Percentiles rank a stretch among this genome's conserved stretches.
Evolutionary conservation across 75 land plant genomes (phyloP).

Genomic region (Sequoia sempervirens): DNA sequence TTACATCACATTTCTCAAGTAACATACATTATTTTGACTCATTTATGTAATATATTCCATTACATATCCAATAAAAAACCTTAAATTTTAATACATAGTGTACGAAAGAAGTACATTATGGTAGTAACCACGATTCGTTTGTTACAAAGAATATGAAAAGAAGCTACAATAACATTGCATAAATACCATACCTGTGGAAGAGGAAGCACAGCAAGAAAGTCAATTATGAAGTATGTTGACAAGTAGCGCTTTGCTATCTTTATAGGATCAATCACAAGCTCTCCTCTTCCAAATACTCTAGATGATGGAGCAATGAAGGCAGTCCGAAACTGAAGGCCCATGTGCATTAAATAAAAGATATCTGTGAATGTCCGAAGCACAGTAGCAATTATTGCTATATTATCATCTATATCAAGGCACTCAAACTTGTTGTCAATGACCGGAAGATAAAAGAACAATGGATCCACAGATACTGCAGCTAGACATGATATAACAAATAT

Average conservation of each 20-base stretch:
- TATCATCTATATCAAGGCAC: constrained; percentile 17
- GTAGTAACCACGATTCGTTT: background rate
- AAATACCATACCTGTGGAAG: constrained; percentile 46
- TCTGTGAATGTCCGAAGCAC: constrained; percentile 33
- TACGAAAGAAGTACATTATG: background rate
- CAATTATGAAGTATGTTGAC: constrained; percentile 23
- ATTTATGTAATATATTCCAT: background rate
- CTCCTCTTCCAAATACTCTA: constrained; percentile 51
- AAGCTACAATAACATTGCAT: background rate
- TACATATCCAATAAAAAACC: background rate
- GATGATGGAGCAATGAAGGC: constrained; percentile 43
- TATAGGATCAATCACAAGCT: constrained; percentile 37
- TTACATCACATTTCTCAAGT: background rate
- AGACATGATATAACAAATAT: constrained; percentile 28
- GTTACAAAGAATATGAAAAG: background rate
- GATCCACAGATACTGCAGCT: constrained; percentile 28
- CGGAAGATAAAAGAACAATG: constrained; percentile 35
- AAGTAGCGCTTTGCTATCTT: constrained; percentile 37
- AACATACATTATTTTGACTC: background rate
- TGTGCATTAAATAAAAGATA: constrained; percentile 40
- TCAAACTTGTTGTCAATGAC: background rate
- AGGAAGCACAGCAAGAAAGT: constrained; percentile 44
- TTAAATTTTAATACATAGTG: background rate
- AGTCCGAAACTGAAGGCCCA: constrained; percentile 38
- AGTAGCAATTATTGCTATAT: constrained; percentile 18